These are phyloP conservation scores for Fomitopsis betulina DNA, from an alignment of 1,284 basidiomycete genomes.

Conservation along the genomic window DNA sequence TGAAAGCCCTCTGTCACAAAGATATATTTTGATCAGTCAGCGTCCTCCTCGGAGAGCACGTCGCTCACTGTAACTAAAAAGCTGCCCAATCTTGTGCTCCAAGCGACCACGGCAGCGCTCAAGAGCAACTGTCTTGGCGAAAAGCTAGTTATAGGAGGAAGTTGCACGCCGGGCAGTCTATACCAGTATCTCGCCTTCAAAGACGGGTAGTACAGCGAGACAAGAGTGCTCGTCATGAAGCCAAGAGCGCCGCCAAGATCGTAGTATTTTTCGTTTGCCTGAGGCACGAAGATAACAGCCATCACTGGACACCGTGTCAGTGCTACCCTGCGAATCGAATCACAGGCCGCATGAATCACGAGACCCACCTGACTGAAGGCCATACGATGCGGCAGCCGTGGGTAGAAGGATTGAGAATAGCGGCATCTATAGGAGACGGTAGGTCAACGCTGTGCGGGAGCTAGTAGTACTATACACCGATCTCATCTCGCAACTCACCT, in stretches of 20 bases:
- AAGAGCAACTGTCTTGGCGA: conserved; percentile 60
- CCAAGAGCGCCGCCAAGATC: conserved; percentile 61
- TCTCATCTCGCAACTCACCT: too few species aligned
- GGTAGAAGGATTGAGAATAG: conserved; percentile 36
- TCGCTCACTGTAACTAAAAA: conserved; percentile 53
- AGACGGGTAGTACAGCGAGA: conserved; percentile 60
- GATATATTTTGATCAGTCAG: not conserved
- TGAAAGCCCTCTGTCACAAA: conserved; percentile 36
- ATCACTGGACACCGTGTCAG: conserved; percentile 29
- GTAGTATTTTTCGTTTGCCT: conserved; percentile 52
- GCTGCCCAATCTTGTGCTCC: conserved; percentile 59
- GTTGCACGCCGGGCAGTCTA: conserved; percentile 20
- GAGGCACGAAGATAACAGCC: conserved; percentile 53
- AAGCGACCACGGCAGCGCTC: conserved; percentile 49
- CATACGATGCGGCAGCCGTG: conserved; percentile 31
- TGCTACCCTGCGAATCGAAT: not conserved
- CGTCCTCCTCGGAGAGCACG: not conserved
- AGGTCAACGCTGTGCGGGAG: not conserved
- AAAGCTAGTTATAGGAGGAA: conserved; percentile 46
- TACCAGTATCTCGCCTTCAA: conserved; percentile 45
- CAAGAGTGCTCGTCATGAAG: conserved; percentile 59
- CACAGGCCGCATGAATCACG: not conserved
- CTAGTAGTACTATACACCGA: not conserved
- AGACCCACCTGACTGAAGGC: conserved; percentile 32
- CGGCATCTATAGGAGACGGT: not conserved